Evolutionary conservation across 805 yeast genomes (phyloP).

Genomic region (Candida cerambycidarum): DNA sequence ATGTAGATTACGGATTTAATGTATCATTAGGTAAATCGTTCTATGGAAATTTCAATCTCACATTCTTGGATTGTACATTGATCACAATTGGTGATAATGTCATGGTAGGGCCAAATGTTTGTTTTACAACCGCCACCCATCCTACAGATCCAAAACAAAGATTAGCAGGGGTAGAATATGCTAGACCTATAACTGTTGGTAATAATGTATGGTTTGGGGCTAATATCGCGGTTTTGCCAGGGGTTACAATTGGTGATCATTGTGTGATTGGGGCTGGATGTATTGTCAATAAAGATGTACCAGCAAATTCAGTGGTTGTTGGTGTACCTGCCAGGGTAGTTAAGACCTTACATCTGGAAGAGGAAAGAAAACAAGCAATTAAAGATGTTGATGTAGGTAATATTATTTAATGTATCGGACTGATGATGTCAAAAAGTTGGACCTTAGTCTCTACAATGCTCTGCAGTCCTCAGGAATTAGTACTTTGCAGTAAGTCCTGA

Average conservation of each 20-base stretch:
- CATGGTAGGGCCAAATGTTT: conserved; percentile 62
- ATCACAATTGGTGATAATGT: conserved; percentile 62
- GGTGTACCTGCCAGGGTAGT: conserved; percentile 62
- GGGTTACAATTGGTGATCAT: conserved; percentile 63
- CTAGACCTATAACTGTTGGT: conserved; percentile 58
- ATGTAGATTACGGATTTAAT: conserved; percentile 68
- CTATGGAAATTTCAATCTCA: conserved; percentile 58
- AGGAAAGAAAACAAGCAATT: conserved; percentile 17
- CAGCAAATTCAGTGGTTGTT: conserved; percentile 54
- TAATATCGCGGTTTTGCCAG: conserved; percentile 55
- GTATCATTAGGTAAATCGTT: conserved; percentile 54
- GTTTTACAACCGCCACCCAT: conserved; percentile 63
- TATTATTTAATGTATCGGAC: background rate
- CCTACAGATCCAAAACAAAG: conserved; percentile 52
- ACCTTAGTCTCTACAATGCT: too few species aligned
- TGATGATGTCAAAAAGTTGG: too few species aligned
- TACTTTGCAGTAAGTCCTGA: too few species aligned
- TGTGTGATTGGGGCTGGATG: conserved; percentile 68
- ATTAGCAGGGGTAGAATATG: conserved; percentile 48
- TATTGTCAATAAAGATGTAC: conserved; percentile 59
- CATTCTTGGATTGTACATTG: conserved; percentile 58
- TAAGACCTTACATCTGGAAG: conserved; percentile 24
- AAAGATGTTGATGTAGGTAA: conserved; percentile 6
- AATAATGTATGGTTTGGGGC: conserved; percentile 71
- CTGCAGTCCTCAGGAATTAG: too few species aligned